A percentile compares a stretch with the other conserved stretches of the same genome.
phyloP scores from a whole-genome alignment of 176 grass and related monocot species.

The Hyparrhenia diplandra region DNA sequence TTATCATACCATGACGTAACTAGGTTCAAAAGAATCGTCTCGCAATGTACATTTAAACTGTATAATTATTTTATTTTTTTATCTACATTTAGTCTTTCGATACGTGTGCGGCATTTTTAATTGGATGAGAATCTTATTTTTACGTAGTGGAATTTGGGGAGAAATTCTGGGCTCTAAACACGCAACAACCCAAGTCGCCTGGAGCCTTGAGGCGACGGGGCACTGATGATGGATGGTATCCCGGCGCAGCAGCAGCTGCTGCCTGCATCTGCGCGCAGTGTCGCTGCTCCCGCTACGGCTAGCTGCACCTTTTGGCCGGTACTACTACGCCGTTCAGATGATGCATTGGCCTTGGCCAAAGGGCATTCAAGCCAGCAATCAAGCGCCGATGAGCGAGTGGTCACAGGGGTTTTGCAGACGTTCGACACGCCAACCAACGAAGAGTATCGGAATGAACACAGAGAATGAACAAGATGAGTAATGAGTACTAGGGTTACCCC shows the following conservation, averaged over 20 bases:
- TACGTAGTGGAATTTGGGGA: too few species aligned
- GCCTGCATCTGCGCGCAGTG: not conserved
- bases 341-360: too few species aligned
- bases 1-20: too few species aligned
- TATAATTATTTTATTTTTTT: too few species aligned
- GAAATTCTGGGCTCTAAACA: too few species aligned
- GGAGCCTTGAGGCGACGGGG: constrained; percentile 13
- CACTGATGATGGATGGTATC: not conserved
- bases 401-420: constrained; percentile 10
- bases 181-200: constrained; percentile 16
- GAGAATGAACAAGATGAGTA: not conserved
- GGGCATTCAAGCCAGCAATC: constrained; percentile 28
- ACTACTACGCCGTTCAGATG: not conserved
- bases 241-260: not conserved
- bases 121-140: too few species aligned
- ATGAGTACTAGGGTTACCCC: not conserved
- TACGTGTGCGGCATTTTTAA: too few species aligned
- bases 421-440: not conserved
- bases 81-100: too few species aligned
- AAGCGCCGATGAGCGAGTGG: not conserved
- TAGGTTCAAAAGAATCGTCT: too few species aligned
- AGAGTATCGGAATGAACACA: not conserved
- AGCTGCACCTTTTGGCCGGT: not conserved
- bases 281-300: not conserved
- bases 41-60: too few species aligned